Base-by-base conservation (phyloP, 2,329 filamentous ascomycete species). In the Chaetoscypha palmicola region DNA sequence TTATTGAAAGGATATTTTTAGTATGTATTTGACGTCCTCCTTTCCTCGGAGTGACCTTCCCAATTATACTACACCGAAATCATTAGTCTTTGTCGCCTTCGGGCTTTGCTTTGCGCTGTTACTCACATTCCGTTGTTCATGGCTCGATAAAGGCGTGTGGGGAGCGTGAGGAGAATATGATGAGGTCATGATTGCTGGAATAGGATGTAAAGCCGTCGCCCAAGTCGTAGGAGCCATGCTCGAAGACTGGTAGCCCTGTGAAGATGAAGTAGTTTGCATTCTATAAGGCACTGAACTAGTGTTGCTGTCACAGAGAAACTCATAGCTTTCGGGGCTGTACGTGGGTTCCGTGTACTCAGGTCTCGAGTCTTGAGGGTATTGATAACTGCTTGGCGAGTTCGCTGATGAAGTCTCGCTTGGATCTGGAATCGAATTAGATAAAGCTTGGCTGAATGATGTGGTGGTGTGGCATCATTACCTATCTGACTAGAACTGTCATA, bases 281-380 rank as follows among this genome's bases (percentile, higher is more conserved):
- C 39, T 41, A 16, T 41, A 41, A 23, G 39, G 39, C 12, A 35
- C 30, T 17, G 30, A 20, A 22, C 20, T 34, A 19, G 39, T 9
- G 19, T 35, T 16, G 11, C 16, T 41, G n/a, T 34, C 39, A 21
- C 31, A 39, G 17, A n/a, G 20, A 31, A 30, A 30, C 16, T 31
- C 37, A n/a, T 20, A 33, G 12, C 12, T 28, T 28, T 28, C 24
- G 7, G 24, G 12, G 24, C 7, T 28, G 24, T 28, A 28, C 12
- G 24, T 12, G 7, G 24, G 7, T 12, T 28, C 24, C 5, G 8
- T 28, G 37, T 39, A 31, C 26, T 30, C 37, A 10, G 23, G 17
- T 33, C 31, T 9, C 5, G 8, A 5, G 31, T 33, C 31, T 11
- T 33, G 31, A 17, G 31, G 14, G 16, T 33, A 33, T 5, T 11